phyloP scores from a whole-genome alignment of 2,329 filamentous ascomycete species.

The Paracoccidioides brasiliensis region DNA sequence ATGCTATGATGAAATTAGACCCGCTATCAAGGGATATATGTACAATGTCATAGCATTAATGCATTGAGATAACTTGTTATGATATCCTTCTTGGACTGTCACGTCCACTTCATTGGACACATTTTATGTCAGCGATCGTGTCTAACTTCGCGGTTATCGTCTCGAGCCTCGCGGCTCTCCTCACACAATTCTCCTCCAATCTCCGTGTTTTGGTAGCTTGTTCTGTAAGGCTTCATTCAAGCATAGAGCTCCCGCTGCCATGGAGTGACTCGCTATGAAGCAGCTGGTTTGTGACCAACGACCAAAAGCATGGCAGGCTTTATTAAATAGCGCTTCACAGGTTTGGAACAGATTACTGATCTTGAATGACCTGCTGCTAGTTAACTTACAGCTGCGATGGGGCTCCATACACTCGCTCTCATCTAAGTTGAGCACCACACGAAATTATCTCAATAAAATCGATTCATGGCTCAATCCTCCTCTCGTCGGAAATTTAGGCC shows the following conservation, averaged over 20 bases:
- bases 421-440: not conserved
- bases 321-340: not conserved
- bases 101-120: too few species aligned
- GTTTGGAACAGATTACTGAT: too few species aligned
- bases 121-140: slow-evolving; percentile 8
- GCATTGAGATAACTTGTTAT: too few species aligned
- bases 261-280: not conserved
- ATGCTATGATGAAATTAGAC: too few species aligned
- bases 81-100: too few species aligned
- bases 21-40: too few species aligned
- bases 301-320: not conserved
- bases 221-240: not conserved
- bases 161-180: too few species aligned
- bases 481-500: slow-evolving; percentile 41
- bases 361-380: not conserved
- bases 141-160: too few species aligned
- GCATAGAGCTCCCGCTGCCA: not conserved
- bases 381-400: not conserved
- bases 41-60: too few species aligned
- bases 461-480: not conserved
- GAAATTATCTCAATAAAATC: not conserved
- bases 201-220: not conserved
- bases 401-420: not conserved
- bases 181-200: not conserved
- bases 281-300: not conserved